These are phyloP conservation scores for Paxillus ammoniavirescens DNA, from an alignment of 768 basidiomycete species.

Conservation along the genomic window DNA sequence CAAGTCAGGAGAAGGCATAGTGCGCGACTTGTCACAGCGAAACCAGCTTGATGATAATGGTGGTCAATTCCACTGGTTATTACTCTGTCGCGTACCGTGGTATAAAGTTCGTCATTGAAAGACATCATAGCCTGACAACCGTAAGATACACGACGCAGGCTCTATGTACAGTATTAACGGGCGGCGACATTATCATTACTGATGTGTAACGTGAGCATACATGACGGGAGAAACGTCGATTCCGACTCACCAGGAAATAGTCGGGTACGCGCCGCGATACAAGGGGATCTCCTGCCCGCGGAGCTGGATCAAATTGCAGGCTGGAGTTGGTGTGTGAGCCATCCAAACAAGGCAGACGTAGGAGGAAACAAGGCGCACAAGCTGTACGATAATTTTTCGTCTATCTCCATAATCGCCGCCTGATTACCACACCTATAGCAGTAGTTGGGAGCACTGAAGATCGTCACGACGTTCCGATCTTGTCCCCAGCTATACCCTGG, in stretches of 20 bases:
- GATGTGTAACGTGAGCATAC: neutral
- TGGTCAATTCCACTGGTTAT: neutral
- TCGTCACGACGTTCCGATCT: conserved; percentile 98
- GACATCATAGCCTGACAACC: conserved; percentile 3
- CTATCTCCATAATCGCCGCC: conserved; percentile 99
- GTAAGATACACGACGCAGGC: conserved; percentile 21
- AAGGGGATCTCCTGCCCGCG: conserved; percentile 96
- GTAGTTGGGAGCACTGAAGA: conserved; percentile 99
- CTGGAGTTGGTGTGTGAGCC: conserved; percentile 38
- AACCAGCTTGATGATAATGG: neutral
- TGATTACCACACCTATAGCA: conserved; percentile 99
- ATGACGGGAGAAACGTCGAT: neutral
- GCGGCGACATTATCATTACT: conserved; percentile 19
- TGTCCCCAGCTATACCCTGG: conserved; percentile 96
- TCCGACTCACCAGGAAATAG: conserved; percentile 80
- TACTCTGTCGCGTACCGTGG: conserved; percentile 14
- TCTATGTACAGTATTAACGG: conserved; percentile 24
- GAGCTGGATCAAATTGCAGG: conserved; percentile 99
- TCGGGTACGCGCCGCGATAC: conserved; percentile 94
- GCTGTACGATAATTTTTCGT: conserved; percentile 94
- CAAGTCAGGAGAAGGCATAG: neutral
- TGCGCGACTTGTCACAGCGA: neutral
- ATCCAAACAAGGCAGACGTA: neutral
- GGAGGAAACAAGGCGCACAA: conserved; percentile 54
- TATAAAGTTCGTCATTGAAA: conserved; percentile 14